Percentiles rank a stretch among this genome's conserved stretches.
These are phyloP conservation scores for Naganishia sp. DNA, from an alignment of 1,284 basidiomycete genomes.

Conservation along the genomic window DNA sequence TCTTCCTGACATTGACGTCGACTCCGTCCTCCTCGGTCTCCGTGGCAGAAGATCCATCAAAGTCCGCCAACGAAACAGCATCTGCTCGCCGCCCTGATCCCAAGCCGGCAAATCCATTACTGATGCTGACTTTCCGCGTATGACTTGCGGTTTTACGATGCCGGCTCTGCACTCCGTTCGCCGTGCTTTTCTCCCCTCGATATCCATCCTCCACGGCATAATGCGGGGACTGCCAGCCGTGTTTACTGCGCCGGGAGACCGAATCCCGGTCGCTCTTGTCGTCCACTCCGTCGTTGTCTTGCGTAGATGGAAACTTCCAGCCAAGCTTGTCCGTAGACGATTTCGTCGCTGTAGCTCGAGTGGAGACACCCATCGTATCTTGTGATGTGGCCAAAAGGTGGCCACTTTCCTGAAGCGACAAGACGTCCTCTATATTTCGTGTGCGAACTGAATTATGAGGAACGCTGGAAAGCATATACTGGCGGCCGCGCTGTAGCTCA, in stretches of 20 bases:
- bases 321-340: background rate
- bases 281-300: conserved; percentile 2
- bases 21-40: conserved; percentile 11
- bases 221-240: conserved; percentile 24
- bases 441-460: conserved; percentile 7
- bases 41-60: conserved; percentile 7
- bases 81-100: conserved; percentile 18
- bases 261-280: conserved; percentile 7
- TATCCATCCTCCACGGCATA: conserved; percentile 23
- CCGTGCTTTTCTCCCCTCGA: background rate
- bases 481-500: background rate
- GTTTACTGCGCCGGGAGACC: conserved; percentile 5
- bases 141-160: conserved; percentile 22
- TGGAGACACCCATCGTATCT: conserved; percentile 3
- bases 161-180: conserved; percentile 17
- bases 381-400: background rate
- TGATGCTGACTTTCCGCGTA: conserved; percentile 19
- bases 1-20: conserved; percentile 8
- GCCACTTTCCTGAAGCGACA: conserved; percentile 16
- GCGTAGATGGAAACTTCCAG: conserved; percentile 2
- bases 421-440: conserved; percentile 20
- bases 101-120: conserved; percentile 20
- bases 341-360: background rate
- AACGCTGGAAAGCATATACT: conserved; percentile 26
- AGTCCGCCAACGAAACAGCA: conserved; percentile 10